Percentiles rank a stretch among this genome's conserved stretches.
Evolutionary conservation across 2,329 filamentous ascomycete genomes (phyloP).

Genomic region (Penicillium sp.): DNA sequence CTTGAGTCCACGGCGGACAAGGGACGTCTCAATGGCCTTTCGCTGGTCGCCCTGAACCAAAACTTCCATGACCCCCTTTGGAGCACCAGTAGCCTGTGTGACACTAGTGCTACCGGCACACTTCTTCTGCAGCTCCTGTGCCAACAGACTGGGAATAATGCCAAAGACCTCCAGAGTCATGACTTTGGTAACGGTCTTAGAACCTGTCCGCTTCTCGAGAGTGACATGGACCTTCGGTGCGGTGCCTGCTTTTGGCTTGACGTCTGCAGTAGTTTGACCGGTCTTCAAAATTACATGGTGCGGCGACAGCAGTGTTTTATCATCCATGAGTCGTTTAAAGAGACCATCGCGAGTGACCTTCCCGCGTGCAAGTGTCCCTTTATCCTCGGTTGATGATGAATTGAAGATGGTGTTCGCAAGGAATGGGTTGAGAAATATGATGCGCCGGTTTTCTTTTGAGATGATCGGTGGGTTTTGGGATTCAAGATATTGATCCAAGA

Average conservation of each 20-base stretch:
- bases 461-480: conserved; percentile 54
- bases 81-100: conserved; percentile 60
- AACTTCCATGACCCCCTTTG: conserved; percentile 65
- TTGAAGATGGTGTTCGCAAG: conserved; percentile 63
- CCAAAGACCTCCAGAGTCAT: conserved; percentile 62
- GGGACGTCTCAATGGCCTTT: conserved; percentile 58
- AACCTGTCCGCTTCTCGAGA: conserved; percentile 64
- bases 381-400: conserved; percentile 54
- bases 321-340: conserved; percentile 58
- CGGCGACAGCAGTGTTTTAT: conserved; percentile 49
- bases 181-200: conserved; percentile 65
- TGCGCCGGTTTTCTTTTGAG: conserved; percentile 58
- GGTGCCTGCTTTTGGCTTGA: conserved; percentile 62
- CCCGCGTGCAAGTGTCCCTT: conserved; percentile 57
- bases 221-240: conserved; percentile 61
- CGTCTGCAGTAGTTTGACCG: conserved; percentile 39
- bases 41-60: conserved; percentile 67
- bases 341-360: conserved; percentile 61
- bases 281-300: conserved; percentile 57
- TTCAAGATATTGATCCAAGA: conserved; percentile 60
- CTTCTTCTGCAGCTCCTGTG: conserved; percentile 65
- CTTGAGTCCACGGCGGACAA: conserved; percentile 60
- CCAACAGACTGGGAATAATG: conserved; percentile 59
- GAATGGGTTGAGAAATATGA: conserved; percentile 62
- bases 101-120: conserved; percentile 69